Evolutionary conservation across 352 stramenopile genomes (phyloP).

Genomic region (Elongisporangium senticosum): DNA sequence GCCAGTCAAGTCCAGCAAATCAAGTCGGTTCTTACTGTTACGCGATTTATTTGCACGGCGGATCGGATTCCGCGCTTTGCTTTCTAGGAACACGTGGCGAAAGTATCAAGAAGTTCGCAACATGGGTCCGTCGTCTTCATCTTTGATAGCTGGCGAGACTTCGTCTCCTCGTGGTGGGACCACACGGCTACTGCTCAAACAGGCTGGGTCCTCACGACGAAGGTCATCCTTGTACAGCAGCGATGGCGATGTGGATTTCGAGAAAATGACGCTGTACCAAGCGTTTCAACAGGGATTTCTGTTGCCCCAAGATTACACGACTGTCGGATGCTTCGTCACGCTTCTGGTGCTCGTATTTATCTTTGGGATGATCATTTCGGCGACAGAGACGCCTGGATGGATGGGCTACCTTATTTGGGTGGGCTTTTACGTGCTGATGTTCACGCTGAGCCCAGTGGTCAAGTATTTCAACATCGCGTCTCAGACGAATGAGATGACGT

Average conservation of each 20-base stretch:
- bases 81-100: slow-evolving; percentile 42
- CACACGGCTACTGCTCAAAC: slow-evolving; percentile 10
- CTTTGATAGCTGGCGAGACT: background rate
- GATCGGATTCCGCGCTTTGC: slow-evolving; percentile 27
- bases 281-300: slow-evolving; percentile 66
- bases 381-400: slow-evolving; percentile 61
- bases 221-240: slow-evolving; percentile 11
- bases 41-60: slow-evolving; percentile 26
- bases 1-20: slow-evolving; percentile 9
- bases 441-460: slow-evolving; percentile 61
- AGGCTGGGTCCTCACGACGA: slow-evolving; percentile 1
- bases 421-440: slow-evolving; percentile 49
- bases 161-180: slow-evolving; percentile 12
- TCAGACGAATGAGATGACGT: slow-evolving; percentile 53
- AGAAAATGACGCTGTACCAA: slow-evolving; percentile 67
- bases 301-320: slow-evolving; percentile 70
- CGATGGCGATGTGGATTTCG: slow-evolving; percentile 45
- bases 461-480: slow-evolving; percentile 76
- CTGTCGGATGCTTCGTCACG: slow-evolving; percentile 48
- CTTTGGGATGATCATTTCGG: slow-evolving; percentile 59
- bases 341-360: slow-evolving; percentile 55
- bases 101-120: slow-evolving; percentile 50
- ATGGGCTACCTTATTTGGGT: slow-evolving; percentile 74
- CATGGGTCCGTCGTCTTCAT: background rate
- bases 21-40: slow-evolving; percentile 28